phyloP scores from a whole-genome alignment of 441 rosid genomes.

The Syzygium syzygioides region DNA sequence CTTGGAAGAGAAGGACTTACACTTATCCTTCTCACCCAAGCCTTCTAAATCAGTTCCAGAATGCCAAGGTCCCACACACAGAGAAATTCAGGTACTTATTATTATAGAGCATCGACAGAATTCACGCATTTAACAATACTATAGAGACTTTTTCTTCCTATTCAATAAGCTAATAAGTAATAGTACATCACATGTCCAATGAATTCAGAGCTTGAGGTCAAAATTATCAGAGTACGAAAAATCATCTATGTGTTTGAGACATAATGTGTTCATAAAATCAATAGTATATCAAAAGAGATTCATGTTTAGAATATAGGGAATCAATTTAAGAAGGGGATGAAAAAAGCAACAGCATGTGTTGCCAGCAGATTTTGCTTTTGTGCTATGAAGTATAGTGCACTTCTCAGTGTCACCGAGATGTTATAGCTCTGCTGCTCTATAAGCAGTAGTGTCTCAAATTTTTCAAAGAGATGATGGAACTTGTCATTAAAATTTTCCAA shows the following conservation, averaged over 20 bases:
- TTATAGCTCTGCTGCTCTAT: neutral
- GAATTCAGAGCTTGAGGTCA: neutral
- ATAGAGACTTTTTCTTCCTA: neutral
- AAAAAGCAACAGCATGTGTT: neutral
- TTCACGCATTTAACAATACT: neutral
- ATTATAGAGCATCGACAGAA: slow-evolving; percentile 1
- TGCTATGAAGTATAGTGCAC: neutral
- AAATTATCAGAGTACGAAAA: neutral
- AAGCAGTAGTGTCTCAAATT: neutral
- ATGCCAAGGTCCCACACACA: slow-evolving; percentile 49
- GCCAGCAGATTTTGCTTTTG: neutral
- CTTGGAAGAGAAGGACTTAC: slow-evolving; percentile 62
- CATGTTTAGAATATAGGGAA: neutral
- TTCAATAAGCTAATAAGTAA: neutral
- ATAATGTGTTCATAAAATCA: neutral
- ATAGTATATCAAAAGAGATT: neutral
- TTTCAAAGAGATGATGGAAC: neutral
- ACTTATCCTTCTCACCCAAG: slow-evolving; percentile 50
- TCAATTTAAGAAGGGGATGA: neutral
- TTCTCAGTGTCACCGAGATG: neutral
- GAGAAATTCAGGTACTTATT: slow-evolving; percentile 40
- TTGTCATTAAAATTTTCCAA: neutral
- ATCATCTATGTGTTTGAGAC: neutral
- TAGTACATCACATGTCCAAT: neutral
- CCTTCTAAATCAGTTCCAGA: slow-evolving; percentile 50